Evolutionary conservation across 1,284 basidiomycete genomes (phyloP).

Genomic region (Moesziomyces antarcticus): DNA sequence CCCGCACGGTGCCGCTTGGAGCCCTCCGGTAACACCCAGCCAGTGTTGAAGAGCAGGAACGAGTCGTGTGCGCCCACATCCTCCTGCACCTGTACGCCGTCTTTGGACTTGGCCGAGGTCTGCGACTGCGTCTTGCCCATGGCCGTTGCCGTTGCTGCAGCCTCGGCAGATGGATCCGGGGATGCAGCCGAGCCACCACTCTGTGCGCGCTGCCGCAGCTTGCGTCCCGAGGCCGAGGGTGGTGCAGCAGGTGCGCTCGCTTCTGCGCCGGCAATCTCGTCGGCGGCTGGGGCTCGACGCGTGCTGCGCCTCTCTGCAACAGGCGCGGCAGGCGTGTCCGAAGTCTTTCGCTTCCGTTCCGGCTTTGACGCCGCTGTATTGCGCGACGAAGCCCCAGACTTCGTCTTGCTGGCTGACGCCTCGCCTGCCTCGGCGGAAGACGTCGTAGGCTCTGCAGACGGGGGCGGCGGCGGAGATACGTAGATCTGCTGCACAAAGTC

Average conservation of each 20-base stretch:
- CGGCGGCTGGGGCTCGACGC: constrained; percentile 20
- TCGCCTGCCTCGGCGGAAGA: neutral
- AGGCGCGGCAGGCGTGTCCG: constrained; percentile 7
- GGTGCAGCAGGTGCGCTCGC: neutral
- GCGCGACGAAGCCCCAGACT: neutral
- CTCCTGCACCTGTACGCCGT: constrained; percentile 69
- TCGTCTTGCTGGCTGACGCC: neutral
- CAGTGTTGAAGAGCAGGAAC: constrained; percentile 84
- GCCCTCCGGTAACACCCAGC: constrained; percentile 87
- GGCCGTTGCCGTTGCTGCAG: neutral
- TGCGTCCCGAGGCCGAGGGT: constrained; percentile 5
- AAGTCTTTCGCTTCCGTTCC: constrained; percentile 32
- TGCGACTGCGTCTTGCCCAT: constrained; percentile 21
- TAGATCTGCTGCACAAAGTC: constrained; percentile 48
- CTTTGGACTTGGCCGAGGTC: constrained; percentile 68
- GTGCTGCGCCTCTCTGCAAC: constrained; percentile 30
- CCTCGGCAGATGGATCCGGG: neutral
- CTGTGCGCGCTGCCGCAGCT: constrained; percentile 25
- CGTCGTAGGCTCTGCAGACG: neutral
- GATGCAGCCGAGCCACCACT: constrained; percentile 11
- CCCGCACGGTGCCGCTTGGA: constrained; percentile 37
- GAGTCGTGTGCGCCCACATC: constrained; percentile 78
- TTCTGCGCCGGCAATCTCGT: constrained; percentile 5
- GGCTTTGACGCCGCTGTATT: constrained; percentile 8
- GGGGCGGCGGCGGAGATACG: constrained; percentile 13